Conservation (phyloP, 2,329 filamentous ascomycete genomes). For the Amauroascus niger region DNA sequence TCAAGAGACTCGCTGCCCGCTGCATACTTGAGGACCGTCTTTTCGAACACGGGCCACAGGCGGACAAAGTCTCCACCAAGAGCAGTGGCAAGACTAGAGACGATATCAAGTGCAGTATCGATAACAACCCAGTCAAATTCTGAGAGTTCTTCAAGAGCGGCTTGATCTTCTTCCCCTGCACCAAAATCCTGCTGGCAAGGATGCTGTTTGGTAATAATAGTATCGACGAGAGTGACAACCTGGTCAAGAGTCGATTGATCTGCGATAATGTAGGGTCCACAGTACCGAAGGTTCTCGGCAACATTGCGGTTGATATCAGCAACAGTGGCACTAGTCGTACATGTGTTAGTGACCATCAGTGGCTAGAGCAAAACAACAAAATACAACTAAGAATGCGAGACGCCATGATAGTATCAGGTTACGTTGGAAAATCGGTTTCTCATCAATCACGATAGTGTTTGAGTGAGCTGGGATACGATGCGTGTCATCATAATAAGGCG, state of each 20-base stretch:
- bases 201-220: slow-evolving; percentile 82
- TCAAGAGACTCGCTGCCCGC: slow-evolving; percentile 78
- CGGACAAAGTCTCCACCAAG: slow-evolving; percentile 73
- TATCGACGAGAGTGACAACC: slow-evolving; percentile 62
- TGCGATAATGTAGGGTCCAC: slow-evolving; percentile 74
- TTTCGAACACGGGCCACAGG: slow-evolving; percentile 93
- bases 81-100: slow-evolving; percentile 72
- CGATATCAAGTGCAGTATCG: slow-evolving; percentile 84
- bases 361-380: slow-evolving; percentile 12
- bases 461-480: slow-evolving; percentile 99
- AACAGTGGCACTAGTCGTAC: slow-evolving; percentile 59
- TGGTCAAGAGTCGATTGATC: slow-evolving; percentile 64
- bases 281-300: slow-evolving; percentile 79
- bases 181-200: slow-evolving; percentile 86
- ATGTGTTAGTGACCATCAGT: slow-evolving; percentile 35
- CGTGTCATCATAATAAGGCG: slow-evolving; percentile 64
- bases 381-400: slow-evolving; percentile 12
- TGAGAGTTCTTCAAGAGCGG: slow-evolving; percentile 67
- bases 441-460: slow-evolving; percentile 84
- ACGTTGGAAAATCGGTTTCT: slow-evolving; percentile 58
- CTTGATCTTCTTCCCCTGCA: slow-evolving; percentile 65
- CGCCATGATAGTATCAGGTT: slow-evolving; percentile 17
- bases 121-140: slow-evolving; percentile 98
- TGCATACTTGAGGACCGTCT: slow-evolving; percentile 78
- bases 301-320: slow-evolving; percentile 94